These are phyloP conservation scores for Closterium sp. DNA, from an alignment of 139 green algal species.

Conservation along the genomic window DNA sequence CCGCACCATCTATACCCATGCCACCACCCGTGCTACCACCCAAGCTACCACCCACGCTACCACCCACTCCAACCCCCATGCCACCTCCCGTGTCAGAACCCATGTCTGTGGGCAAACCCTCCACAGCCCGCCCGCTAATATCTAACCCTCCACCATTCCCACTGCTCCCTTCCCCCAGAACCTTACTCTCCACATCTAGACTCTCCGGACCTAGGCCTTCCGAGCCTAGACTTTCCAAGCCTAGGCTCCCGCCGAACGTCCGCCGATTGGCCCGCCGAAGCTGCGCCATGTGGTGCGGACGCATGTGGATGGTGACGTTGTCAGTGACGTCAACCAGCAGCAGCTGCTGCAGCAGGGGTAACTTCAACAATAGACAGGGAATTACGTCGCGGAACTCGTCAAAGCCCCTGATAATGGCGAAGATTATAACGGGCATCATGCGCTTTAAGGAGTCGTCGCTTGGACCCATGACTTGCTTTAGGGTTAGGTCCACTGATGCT, in stretches of 20 bases:
- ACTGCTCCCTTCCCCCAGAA: background rate
- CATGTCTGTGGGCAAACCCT: background rate
- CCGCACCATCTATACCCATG: no score
- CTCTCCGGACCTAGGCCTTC: background rate
- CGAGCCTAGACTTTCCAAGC: background rate
- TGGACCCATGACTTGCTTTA: background rate
- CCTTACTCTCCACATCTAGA: background rate
- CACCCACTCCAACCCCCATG: background rate
- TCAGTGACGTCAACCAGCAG: background rate
- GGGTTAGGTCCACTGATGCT: background rate
- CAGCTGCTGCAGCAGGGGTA: background rate
- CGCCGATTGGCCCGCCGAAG: background rate
- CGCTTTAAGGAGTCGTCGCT: background rate
- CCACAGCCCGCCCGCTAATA: no score
- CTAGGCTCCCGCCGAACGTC: background rate
- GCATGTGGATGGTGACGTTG: conserved; percentile 3
- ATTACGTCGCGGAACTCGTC: conserved; percentile 7
- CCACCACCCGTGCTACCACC: no score
- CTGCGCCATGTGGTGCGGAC: background rate
- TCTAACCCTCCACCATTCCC: no score
- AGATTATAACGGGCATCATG: conserved; percentile 5
- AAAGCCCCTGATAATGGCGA: conserved; percentile 4
- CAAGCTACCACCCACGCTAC: no score
- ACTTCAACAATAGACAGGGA: background rate
- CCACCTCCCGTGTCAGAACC: background rate